Evolutionary conservation across 768 basidiomycete genomes (phyloP), one percentile per base, ranked within the genome.

Genomic region (Gymnopilus junonius): DNA sequence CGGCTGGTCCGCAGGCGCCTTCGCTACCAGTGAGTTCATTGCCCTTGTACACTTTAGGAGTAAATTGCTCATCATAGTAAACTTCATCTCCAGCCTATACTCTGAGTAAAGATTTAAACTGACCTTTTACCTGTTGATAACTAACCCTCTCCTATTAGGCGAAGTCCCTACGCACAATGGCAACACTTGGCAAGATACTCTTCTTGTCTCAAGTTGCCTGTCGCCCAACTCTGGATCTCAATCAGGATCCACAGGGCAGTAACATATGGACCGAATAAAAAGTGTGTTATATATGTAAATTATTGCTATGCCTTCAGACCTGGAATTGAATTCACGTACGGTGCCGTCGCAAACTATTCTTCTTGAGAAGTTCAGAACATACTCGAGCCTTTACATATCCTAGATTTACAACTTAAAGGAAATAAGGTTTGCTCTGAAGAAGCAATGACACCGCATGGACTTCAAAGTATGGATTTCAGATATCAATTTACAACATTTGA

Each of bases 1-100:
- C 29, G 81, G 84, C 27, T 88, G 86, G 87, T 75, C 82, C 25
- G 87, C 85, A n/a, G 86, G 86, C n/a, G 79, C 80, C 59, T 87
- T 88, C 68, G 71, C 68, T 56, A 69, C 74, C 6, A 69, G 67
- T 68, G 43, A 58, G 67, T 65, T 53, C 25, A 56, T 40, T 27
- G 4, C 11, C 21, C 20, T 32, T 12, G 21, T 32, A 8, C 15
- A 5, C 2, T 32, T 11, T 7, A 4, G 4, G 39, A 12, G 15
- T 27, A 31, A 14, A 37, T 27, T 40, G 20, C 34, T 45, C 4
- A 45, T 20, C 32, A n/a, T 43, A 25, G 6, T 42, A 20, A 48
- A 48, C 32, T 25, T 7, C 21, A 11, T 11, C 8, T 40, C 8
- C 37, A 51, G 35, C 21, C 8, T 39, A 37, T 35, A 37, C 37